Base-by-base conservation (phyloP, 1,284 basidiomycete genomes). In the Phaffia rhodozyma region DNA sequence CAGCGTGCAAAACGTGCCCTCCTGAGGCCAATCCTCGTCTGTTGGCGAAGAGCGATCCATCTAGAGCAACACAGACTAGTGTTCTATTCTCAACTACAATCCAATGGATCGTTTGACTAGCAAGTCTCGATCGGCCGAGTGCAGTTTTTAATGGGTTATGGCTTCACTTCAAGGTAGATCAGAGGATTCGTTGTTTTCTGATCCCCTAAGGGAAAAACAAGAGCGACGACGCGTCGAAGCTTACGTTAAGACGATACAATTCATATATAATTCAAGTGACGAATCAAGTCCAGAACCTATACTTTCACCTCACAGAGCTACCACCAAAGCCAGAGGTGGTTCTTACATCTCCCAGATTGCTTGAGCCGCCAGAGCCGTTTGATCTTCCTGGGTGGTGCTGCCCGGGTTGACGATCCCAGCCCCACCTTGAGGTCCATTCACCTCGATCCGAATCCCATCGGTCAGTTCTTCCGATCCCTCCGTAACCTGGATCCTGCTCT, bases 1-100 rank as follows among this genome's bases (percentile, higher is more conserved):
- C 30, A 66, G 60, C 2, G 64, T 66, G 48, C 64, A 61, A 50
- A 55, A 66, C n/a, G 52, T 47, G 27, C 64, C 64, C 30, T 58
- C 60, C 23, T 61, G 59, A 20, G 60, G 60, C 9, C 47, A 6
- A 56, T 57, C 56, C 25, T 66, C 64, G 0, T 51, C 60, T 29
- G 47, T 34, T 1, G 38, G 25, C 23, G 55, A 38, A 2, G 53
- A 55, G 13, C 38, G 38, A 16, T 43, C 38, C 38, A 43, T 43
- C 13, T 43, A 43, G 16, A 11, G 16, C 2, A 43, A 11, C 38
- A 43, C 32, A 43, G 38, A 43, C 13, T 16, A 16, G 16, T 2
- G 5, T 11, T 16, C 13, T 43, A 16, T 43, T 43, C 38, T 43
- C 38, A 43, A 16, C 2, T 43, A 43, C 13, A 11, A 43, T 43